Base-by-base conservation (phyloP, 352 stramenopile genomes). In the Saprolegnia parasitica region DNA sequence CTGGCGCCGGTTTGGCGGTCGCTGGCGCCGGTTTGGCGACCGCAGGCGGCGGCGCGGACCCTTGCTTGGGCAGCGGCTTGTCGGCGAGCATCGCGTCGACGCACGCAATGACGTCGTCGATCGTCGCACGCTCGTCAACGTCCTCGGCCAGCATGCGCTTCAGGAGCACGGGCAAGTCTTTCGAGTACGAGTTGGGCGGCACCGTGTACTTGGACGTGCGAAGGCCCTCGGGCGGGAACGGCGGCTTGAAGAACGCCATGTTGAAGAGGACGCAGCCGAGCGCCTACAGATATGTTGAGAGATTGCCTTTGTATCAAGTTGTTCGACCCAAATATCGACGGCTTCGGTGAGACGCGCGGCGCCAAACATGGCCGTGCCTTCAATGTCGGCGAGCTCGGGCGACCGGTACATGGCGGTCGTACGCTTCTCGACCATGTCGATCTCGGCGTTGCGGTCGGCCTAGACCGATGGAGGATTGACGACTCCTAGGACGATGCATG, bases 381-480 rank as follows among this genome's bases (percentile, higher is more conserved):
- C 84, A 4, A 99, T 82, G 75, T 99, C 96, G 0, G 97, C 95
- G 68, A 99, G 95, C 77, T 99, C 97, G 15, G 96, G 97, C 1
- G 95, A 96, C 13, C 96, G 89, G 73, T 98, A 99, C 93, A 98
- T 98, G 65, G 97, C 96, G 0, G 96, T 99, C 6, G 96, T 99
- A 54, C 93, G 97, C 75, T 98, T 98, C 74, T 95, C 80, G 58
- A 99, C 95, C 29, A 97, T 81, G 68, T 99, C 96, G 65, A 97
- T 88, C 67, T 97, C 90, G n/a, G 86, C 78, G 4, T 78, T 73
- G 26, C 93, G 79, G 40, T 97, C 90, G 57, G 89, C 78, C n/a
- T 68, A 60, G 11, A 10, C 18, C 13, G 21, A 42, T 4, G 23
- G 21, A 21, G 5, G 42, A 62, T 49, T 15, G 42, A 46, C 8